Percentiles rank a stretch among this genome's conserved stretches.
Conservation (phyloP, 2,329 filamentous ascomycete species). For the Aspergillus felis region DNA sequence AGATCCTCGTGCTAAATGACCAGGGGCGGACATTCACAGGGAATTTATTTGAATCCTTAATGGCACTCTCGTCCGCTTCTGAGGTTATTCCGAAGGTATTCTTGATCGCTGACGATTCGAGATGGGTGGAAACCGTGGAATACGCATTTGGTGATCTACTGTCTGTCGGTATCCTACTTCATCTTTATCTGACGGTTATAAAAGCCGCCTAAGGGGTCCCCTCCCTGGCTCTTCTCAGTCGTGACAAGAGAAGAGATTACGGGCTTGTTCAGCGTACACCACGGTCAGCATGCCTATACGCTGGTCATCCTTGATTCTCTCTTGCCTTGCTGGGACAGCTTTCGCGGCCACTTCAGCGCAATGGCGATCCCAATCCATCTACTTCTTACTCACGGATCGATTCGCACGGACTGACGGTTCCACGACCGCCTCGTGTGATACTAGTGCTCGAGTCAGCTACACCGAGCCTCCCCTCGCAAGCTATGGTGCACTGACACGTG, state of each 20-base stretch:
- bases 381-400: slow-evolving; percentile 46
- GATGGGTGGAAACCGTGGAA: background rate
- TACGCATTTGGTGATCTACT: background rate
- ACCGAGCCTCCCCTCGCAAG: background rate
- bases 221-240: background rate
- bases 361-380: slow-evolving; percentile 44
- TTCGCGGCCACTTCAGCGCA: slow-evolving; percentile 31
- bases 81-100: background rate
- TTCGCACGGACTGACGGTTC: slow-evolving; percentile 41
- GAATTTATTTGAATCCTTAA: slow-evolving; percentile 7
- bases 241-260: background rate
- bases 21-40: slow-evolving; percentile 7
- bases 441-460: slow-evolving; percentile 17
- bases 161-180: background rate
- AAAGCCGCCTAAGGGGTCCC: background rate
- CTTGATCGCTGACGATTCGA: background rate
- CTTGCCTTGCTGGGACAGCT: slow-evolving; percentile 16
- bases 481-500: background rate
- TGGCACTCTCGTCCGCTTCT: background rate
- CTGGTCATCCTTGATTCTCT: slow-evolving; percentile 15
- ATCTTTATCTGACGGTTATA: background rate
- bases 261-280: background rate
- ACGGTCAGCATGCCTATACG: slow-evolving; percentile 17
- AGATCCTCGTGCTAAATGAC: background rate
- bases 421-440: slow-evolving; percentile 30